Base-by-base conservation (phyloP, 805 yeast genomes). In the Yarrowia porcina region DNA sequence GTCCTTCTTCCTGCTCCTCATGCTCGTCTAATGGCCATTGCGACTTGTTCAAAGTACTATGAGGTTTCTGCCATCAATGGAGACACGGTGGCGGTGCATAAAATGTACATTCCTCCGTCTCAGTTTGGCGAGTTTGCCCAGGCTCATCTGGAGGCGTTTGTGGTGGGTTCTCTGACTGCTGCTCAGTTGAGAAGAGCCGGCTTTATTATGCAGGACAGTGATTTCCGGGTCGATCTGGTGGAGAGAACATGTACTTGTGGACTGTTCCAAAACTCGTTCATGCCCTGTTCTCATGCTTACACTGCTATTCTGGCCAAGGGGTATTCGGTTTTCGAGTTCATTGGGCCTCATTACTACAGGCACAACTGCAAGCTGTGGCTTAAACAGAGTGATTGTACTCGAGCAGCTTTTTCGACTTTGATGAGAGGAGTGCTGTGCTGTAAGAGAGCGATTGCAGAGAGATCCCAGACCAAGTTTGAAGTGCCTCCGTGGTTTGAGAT, bases 291-390 rank as follows among this genome's bases (percentile, higher is more conserved):
- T 2, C 59, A 52, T 23, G 59, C 59, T 13, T 52, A 52, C 33
- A 36, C 59, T 10, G 59, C 59, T 6, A 52, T 52, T 25, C 18
- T 52, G 44, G 59, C 59, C 23, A 52, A 52, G 44, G 59, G 59
- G 4, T 52, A 52, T 44, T 35, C 44, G 23, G 59, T 52, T 13
- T 52, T 52, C 17, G 59, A 52, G 59, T 52, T 52, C 33, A 52
- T 52, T 21, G 59, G 59, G 13, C 59, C 59, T 17, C 59, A 52
- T 21, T 52, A 52, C 30, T 52, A 52, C 59, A 17, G 59, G 10
- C 59, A 52, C 44, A 52, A 52, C 21, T 52, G 59, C 32, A 52
- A 52, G 44, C 42, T 52, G 59, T 52, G 59, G 59, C 59, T 52
- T 25, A 35, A 52, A 44, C 59, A 52, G 59, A 52, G 59, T 17